Conservation (phyloP, 306 rosid species). For the Inga laurina region DNA sequence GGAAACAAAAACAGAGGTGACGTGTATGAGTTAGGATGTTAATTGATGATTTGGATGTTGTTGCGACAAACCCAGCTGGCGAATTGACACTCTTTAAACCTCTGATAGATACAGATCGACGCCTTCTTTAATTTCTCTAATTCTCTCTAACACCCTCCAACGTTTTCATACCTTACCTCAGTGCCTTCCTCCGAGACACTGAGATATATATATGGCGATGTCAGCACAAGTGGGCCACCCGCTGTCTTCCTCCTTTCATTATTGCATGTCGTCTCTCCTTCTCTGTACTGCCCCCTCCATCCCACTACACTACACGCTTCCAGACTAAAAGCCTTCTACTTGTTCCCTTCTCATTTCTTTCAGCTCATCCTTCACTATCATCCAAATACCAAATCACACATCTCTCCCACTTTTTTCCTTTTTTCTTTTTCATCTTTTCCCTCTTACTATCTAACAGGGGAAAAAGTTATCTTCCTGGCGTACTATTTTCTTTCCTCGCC, state of each 20-base stretch:
- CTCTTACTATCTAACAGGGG: no score
- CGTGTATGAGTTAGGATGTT: background rate
- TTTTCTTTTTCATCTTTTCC: no score
- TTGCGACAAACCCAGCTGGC: constrained; percentile 28
- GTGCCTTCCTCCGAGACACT: background rate
- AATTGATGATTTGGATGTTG: background rate
- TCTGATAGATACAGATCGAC: no score
- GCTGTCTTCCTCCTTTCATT: background rate
- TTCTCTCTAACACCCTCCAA: no score
- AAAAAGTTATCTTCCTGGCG: no score
- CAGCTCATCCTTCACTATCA: background rate
- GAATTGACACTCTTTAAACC: background rate
- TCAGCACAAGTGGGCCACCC: background rate
- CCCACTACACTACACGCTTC: background rate
- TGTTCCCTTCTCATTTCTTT: background rate
- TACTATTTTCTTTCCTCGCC: no score
- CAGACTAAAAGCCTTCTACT: background rate
- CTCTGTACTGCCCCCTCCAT: background rate
- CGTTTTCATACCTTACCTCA: no score
- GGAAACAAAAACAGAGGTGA: no score
- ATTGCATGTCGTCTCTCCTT: background rate
- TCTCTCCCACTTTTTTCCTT: no score
- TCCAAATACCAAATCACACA: no score
- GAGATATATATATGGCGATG: background rate
- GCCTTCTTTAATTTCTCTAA: no score